Evolutionary conservation across 73 alveolate species (phyloP), one percentile per base, ranked within the genome.

Genomic region (Symbiodinium natans): DNA sequence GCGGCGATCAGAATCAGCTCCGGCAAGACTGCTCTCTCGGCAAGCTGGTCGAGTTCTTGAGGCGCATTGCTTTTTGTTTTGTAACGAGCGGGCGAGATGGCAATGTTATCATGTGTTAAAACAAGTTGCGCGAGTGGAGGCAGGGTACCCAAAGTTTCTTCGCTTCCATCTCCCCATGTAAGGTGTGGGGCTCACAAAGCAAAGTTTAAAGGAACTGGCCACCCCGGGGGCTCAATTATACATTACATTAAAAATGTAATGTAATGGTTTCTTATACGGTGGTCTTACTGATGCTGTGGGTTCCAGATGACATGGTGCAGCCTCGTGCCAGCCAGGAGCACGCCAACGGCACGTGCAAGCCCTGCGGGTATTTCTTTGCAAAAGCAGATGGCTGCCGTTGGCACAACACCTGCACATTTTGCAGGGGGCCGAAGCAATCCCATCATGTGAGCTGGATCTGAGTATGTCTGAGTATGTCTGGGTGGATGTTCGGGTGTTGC

Each of bases 331-430:
- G 87, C n/a, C 42, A 89, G 95, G 95, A 41, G 33, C 95, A 89
- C 74, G 38, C 15, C 23, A 83, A 83, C 43, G 95, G 95, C 86
- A 89, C 86, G 8, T 89, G 95, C 95, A 89, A 89, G 46, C 95
- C 95, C 1, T 89, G 95, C 75, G 95, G 86, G 75, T 89, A 89
- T 43, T 89, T 89, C 95, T 89, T 89, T 59, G 95, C 95, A 5
- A 89, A 89, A 39, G 86, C 95, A 13, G 95, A 89, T 41, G 95
- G 95, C 34, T 89, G 95, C 48, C 73, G 95, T 8, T 89, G 63
- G 95, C 95, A 89, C 86, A 68, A 89, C 86, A 39, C 85, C 36
- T 89, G 95, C 48, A 77, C 75, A 13, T 89, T 89, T 41, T 89
- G 95, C 71, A 7, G 38, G 71, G 33, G 31, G 46, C 86, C n/a